Base-by-base conservation (phyloP, 2,329 filamentous ascomycete species). In the Neonectria punicea region DNA sequence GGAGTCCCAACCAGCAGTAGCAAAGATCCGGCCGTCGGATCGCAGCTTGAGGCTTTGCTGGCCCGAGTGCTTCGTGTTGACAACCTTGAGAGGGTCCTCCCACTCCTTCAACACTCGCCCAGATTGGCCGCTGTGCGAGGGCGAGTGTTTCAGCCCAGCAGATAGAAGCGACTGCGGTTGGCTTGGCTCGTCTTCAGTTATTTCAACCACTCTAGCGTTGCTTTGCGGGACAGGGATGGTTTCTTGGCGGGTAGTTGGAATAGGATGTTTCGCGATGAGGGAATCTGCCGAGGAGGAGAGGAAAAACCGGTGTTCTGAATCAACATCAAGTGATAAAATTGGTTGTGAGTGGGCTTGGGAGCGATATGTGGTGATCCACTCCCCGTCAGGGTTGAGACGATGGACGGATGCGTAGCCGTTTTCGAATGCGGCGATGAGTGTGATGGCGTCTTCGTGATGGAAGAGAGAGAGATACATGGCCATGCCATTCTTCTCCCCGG, bases 1-100 rank as follows among this genome's bases (percentile, higher is more conserved):
- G 1, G 89, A 86, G 78, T 99, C 96, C 96, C 96, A 99, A 4
- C 96, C 96, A 0, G 93, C 95, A 0, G 95, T 98, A 3, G 92
- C 93, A 69, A 98, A 92, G 4, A 99, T 86, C 68, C 88, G 91
- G 3, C 90, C 92, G 77, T 99, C 96, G 2, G 89, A 90, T 14
- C 96, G 89, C 25, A 98, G 85, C 4, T 81, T 82, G 7, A 99
- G 81, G 11, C 90, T 88, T 78, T 99, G 96, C 77, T 98, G 95
- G 1, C 96, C 96, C 0, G 94, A 87, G 77, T 98, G 96, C 75
- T 92, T 95, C 1, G 95, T 98, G 71, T 95, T 90, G 49, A 90
- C 69, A 0, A 81, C 78, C 73, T 90, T 92, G 55, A 90, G 74
- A 0, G 90, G 86, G 58, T 85, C 75, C 11, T 80, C 80, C 75